Evolutionary conservation across 805 yeast genomes (phyloP), one percentile per base, ranked within the genome.

Genomic region (Zygoascus flipseniorum): DNA sequence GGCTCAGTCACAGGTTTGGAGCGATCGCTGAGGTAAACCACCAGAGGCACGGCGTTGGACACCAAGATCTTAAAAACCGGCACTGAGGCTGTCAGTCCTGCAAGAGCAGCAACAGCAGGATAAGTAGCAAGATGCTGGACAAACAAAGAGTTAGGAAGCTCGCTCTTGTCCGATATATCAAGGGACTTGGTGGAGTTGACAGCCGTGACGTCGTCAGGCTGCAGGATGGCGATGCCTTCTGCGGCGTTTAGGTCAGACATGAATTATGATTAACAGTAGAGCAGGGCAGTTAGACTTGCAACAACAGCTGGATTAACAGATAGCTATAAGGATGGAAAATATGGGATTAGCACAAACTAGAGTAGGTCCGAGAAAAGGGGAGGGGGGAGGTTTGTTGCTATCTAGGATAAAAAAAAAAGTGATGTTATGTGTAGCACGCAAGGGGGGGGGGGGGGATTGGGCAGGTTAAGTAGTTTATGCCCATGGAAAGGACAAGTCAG

Each of bases 1-100:
- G 73, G 72, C 51, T 67, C 68, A 4, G 65, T 53, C 18, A 66
- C 63, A 20, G 63, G 60, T 43, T 57, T 55, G 39, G 65, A 52
- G 28, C 66, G 63, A 51, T 65, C 66, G 53, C 62, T 60, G 45
- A 70, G 53, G 50, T 67, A 75, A 65, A 78, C 76, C 60, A 81
- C 60, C 47, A 81, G 65, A 10, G 86, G 86, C 43, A 81, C 76
- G 32, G 82, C 81, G 65, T 81, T 81, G 11, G 85, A 78, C 3
- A 80, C 76, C 65, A 81, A 79, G 47, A 80, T 69, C 63, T 80
- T 79, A 53, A 75, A 74, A 31, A 77, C 74, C 18, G 85, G 85
- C 61, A 78, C 76, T 13, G 85, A 79, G 14, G 82, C 80, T 44
- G 78, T 62, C 57, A 81, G 67, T 2, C 85, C 85, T 51, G 79